A percentile compares a stretch with the other conserved stretches of the same genome.
phyloP scores from a whole-genome alignment of 2,329 filamentous ascomycete genomes.

The Blastomyces percursus region DNA sequence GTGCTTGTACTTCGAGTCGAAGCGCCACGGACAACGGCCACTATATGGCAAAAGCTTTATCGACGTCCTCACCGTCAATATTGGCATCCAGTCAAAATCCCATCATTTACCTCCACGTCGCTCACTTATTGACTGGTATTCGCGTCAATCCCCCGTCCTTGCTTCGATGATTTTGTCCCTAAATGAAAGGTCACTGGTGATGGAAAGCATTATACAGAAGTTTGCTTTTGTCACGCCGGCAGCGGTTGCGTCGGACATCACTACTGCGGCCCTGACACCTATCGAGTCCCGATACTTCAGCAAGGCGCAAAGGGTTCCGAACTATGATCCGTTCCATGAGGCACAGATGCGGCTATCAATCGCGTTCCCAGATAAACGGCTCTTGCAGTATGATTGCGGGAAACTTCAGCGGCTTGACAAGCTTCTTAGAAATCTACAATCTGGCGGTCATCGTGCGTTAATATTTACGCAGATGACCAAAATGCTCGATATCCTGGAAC shows the following conservation, averaged over 20 bases:
- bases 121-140: constrained; percentile 62
- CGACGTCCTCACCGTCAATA: constrained; percentile 58
- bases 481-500: constrained; percentile 91
- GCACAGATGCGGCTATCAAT: constrained; percentile 86
- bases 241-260: constrained; percentile 69
- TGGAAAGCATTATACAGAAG: constrained; percentile 68
- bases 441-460: constrained; percentile 80
- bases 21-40: constrained; percentile 68
- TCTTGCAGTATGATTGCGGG: constrained; percentile 96
- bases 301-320: constrained; percentile 41
- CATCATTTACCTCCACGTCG: constrained; percentile 50
- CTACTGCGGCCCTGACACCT: constrained; percentile 55
- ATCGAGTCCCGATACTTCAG: constrained; percentile 41
- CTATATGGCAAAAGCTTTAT: constrained; percentile 73
- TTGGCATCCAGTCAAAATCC: constrained; percentile 48
- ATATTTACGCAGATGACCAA: constrained; percentile 99
- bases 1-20: constrained; percentile 66
- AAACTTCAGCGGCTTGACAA: constrained; percentile 86
- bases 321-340: constrained; percentile 79
- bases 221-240: constrained; percentile 90
- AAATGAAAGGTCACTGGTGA: constrained; percentile 56
- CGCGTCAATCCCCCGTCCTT: constrained; percentile 49
- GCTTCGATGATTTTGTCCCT: constrained; percentile 59
- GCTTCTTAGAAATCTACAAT: constrained; percentile 73
- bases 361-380: constrained; percentile 88